Evolutionary conservation across 208 protist genomes (phyloP).

Genomic region (Leishmania braziliensis): DNA sequence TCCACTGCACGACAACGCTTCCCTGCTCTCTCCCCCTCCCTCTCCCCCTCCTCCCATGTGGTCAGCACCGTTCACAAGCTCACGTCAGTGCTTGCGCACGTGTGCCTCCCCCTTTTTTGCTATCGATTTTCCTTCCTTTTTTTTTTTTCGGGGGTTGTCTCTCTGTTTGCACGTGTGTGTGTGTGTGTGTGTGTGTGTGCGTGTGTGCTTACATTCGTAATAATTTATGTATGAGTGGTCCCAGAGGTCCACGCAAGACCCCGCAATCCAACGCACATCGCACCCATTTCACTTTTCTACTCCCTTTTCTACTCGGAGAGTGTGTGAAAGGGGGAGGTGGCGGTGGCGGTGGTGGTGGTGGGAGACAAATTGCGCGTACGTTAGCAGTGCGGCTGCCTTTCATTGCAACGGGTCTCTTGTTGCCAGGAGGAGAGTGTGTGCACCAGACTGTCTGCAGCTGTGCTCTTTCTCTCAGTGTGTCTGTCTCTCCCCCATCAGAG

Average conservation of each 20-base stretch:
- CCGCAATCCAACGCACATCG: no score
- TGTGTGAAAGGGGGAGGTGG: background rate
- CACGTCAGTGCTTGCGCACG: background rate
- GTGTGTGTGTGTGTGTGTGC: background rate
- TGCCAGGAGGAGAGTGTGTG: background rate
- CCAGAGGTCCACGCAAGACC: background rate
- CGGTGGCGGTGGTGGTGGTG: background rate
- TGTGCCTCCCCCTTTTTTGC: background rate
- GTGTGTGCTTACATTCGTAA: background rate
- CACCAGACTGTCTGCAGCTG: background rate
- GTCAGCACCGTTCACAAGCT: background rate
- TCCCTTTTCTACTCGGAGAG: background rate
- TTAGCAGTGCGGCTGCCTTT: background rate
- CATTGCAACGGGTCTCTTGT: background rate
- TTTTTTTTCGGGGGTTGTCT: background rate
- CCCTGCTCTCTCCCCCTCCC: background rate
- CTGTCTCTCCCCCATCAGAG: background rate
- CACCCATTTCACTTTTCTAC: background rate
- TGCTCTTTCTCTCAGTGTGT: background rate
- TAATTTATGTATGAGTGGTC: background rate
- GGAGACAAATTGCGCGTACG: background rate
- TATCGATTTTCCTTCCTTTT: background rate
- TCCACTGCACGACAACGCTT: background rate
- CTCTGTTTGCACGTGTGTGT: background rate
- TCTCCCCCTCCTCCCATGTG: background rate